Evolutionary conservation across 202 grass and related monocot genomes (phyloP), one percentile per base, ranked within the genome.

Genomic region (Bolboschoenoplectus hybrid): DNA sequence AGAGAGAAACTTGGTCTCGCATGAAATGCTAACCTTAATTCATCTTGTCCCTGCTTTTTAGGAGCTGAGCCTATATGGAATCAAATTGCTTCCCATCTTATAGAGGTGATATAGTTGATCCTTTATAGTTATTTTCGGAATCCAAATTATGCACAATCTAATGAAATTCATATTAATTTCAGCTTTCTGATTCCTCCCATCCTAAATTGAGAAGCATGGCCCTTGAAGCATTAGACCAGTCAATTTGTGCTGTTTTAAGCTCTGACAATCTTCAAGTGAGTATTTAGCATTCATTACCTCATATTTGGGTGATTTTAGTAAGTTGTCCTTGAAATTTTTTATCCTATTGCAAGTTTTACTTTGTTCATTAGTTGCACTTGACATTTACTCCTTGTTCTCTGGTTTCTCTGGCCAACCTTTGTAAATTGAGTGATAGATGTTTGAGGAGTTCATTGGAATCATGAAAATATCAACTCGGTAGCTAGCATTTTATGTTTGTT

Each of bases 21-120:
- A 79, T 3, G 5, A 58, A 38, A 58, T 80, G 35, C 53, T 80
- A 40, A 84, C 11, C 32, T 84, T 11, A 40, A 67, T 67, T 53
- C 63, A 57, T 53, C 46, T 56, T 65, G 44, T 13, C 20, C 56
- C 62, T 63, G 34, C 85, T 43, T 92, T 87, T 57, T 91, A 98
- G 96, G 93, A 85, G 90, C 92, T 82, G 93, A 96, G 80, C 86
- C 91, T 32, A 95, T 98, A 85, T 98, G 96, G 96, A 87, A 98
- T 90, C 90, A 92, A 95, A 89, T 96, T 89, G 86, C 90, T 89
- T 87, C 87, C 80, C 96, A 96, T 91, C 93, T 95, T 89, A 90
- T 95, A 76, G 93, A 98, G 96, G 96, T 98, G 89, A 80, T 76
- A 55, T 26, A 40, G 13, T 90, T 73, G 43, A 78, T 87, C 52